phyloP scores from a whole-genome alignment of 2,329 filamentous ascomycete genomes.

The Talaromyces rugulosus region DNA sequence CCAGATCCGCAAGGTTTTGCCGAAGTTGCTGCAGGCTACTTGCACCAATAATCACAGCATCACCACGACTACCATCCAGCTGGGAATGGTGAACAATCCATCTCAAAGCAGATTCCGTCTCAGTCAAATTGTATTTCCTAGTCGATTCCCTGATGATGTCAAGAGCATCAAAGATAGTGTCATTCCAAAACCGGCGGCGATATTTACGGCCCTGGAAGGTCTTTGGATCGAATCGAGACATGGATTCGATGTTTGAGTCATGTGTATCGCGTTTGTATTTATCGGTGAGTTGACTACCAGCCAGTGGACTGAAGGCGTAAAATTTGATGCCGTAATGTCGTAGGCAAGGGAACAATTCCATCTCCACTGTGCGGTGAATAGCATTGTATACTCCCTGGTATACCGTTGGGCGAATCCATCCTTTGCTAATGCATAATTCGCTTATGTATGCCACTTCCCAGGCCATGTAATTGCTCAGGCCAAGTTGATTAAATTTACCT shows the following conservation, averaged over 20 bases:
- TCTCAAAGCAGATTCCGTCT: conserved; percentile 41
- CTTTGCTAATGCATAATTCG: conserved; percentile 39
- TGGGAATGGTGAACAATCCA: conserved; percentile 44
- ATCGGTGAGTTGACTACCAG: conserved; percentile 43
- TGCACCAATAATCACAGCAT: conserved; percentile 39
- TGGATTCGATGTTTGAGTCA: conserved; percentile 26
- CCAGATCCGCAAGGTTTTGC: conserved; percentile 33
- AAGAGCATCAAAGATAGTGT: conserved; percentile 41
- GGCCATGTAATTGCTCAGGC: conserved; percentile 44
- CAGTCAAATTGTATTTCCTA: conserved; percentile 38
- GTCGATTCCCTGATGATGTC: conserved; percentile 34
- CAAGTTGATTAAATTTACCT: conserved; percentile 43
- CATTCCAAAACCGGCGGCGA: conserved; percentile 39
- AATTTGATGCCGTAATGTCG: conserved; percentile 40
- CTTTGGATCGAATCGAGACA: conserved; percentile 36
- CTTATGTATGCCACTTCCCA: conserved; percentile 47
- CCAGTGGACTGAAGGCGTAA: conserved; percentile 41
- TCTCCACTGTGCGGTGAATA: conserved; percentile 34
- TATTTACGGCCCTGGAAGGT: conserved; percentile 34
- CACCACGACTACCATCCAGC: conserved; percentile 26
- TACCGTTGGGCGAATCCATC: conserved; percentile 40
- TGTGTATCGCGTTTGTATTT: conserved; percentile 29
- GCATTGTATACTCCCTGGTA: conserved; percentile 47
- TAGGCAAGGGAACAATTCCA: conserved; percentile 40
- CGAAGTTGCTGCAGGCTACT: conserved; percentile 34